Evolutionary conservation across 768 basidiomycete species (phyloP).

Genomic region (Tephrocybe sp.): DNA sequence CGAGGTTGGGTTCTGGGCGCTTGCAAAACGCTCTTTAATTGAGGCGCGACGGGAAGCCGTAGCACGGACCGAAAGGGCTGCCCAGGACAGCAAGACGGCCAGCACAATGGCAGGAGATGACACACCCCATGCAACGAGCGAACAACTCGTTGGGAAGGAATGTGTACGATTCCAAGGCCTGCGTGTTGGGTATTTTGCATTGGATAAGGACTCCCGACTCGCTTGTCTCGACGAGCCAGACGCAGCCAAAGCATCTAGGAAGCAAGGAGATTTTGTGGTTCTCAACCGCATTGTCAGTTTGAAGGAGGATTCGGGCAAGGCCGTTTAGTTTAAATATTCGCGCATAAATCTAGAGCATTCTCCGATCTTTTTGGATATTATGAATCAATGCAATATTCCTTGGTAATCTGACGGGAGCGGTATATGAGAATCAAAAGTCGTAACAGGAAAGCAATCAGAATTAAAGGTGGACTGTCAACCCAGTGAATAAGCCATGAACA

Average conservation of each 20-base stretch:
- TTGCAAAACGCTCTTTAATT: slow-evolving; percentile 65
- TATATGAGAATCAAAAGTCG: slow-evolving; percentile 18
- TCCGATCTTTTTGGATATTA: background rate
- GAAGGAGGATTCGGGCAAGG: slow-evolving; percentile 92
- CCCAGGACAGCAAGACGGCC: slow-evolving; percentile 39
- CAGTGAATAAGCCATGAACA: slow-evolving; percentile 1
- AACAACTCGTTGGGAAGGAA: slow-evolving; percentile 85
- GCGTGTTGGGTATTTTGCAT: slow-evolving; percentile 90
- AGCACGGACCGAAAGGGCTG: slow-evolving; percentile 58
- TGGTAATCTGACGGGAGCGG: slow-evolving; percentile 16
- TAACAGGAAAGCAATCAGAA: slow-evolving; percentile 18
- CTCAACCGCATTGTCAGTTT: slow-evolving; percentile 91
- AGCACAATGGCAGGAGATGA: slow-evolving; percentile 36
- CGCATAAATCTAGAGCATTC: too few species aligned
- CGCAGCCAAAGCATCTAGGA: slow-evolving; percentile 36
- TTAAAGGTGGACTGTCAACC: slow-evolving; percentile 21
- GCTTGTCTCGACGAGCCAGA: slow-evolving; percentile 58
- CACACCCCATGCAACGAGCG: slow-evolving; percentile 71
- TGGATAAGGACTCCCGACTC: slow-evolving; percentile 83
- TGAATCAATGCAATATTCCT: slow-evolving; percentile 13
- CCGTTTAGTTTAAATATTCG: slow-evolving; percentile 20
- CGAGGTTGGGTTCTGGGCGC: slow-evolving; percentile 84
- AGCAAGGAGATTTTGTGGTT: slow-evolving; percentile 76
- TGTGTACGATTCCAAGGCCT: slow-evolving; percentile 96
- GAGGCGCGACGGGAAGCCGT: slow-evolving; percentile 68